A percentile compares a stretch with the other conserved stretches of the same genome.
These are phyloP conservation scores for Dillenia suffruticosa DNA, from an alignment of 164 flowering plant species.

Conservation along the genomic window DNA sequence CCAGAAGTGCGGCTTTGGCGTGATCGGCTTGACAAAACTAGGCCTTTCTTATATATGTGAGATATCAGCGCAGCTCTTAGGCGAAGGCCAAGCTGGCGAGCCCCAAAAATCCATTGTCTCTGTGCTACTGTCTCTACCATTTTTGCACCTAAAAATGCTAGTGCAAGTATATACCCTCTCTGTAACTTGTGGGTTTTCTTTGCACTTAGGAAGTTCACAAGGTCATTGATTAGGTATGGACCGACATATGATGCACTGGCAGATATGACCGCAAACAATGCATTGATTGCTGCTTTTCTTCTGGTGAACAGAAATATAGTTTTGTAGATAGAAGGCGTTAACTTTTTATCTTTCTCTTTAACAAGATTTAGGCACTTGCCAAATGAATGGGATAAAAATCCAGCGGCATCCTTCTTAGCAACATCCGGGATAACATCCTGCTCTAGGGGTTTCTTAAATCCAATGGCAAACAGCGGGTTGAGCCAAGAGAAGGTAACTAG, in stretches of 20 bases:
- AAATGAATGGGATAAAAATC: conserved; percentile 40
- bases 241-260: conserved; percentile 82
- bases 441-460: conserved; percentile 71
- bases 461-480: conserved; percentile 67
- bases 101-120: conserved; percentile 97
- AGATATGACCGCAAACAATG: conserved; percentile 59
- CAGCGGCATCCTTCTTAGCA: conserved; percentile 65
- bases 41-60: conserved; percentile 75
- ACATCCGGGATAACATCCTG: conserved; percentile 76
- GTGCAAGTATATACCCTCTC: conserved; percentile 68
- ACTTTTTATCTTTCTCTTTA: conserved; percentile 36
- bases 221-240: conserved; percentile 78
- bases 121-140: conserved; percentile 72
- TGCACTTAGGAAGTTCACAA: conserved; percentile 51
- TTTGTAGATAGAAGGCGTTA: conserved; percentile 63
- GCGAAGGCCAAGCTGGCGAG: conserved; percentile 83
- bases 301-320: conserved; percentile 50
- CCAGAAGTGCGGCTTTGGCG: conserved; percentile 83
- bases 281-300: conserved; percentile 85
- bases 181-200: conserved; percentile 31
- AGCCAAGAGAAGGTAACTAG: conserved; percentile 92
- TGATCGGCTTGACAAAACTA: conserved; percentile 65
- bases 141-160: conserved; percentile 75
- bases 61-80: conserved; percentile 77
- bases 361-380: conserved; percentile 38